Percentiles rank a stretch among this genome's conserved stretches.
Evolutionary conservation across 352 stramenopile species (phyloP).

Genomic region (Pythium volutum): DNA sequence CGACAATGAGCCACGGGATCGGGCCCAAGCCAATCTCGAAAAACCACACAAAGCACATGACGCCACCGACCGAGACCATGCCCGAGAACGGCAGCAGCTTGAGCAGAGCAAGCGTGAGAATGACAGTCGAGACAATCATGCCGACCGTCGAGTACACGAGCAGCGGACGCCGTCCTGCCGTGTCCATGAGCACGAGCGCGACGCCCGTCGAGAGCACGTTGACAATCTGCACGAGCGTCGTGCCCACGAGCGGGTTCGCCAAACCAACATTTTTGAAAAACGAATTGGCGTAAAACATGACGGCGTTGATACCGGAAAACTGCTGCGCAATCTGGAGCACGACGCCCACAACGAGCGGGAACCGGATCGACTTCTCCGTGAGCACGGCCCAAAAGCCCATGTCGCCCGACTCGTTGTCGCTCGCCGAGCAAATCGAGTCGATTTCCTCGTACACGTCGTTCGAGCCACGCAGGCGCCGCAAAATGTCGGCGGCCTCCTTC

Average conservation of each 20-base stretch:
- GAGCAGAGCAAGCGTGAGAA: slow-evolving; percentile 41
- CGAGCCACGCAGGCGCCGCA: slow-evolving; percentile 42
- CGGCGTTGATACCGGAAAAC: slow-evolving; percentile 44
- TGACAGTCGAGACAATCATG: slow-evolving; percentile 39
- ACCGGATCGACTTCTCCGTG: slow-evolving; percentile 34
- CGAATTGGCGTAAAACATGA: slow-evolving; percentile 50
- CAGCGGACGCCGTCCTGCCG: slow-evolving; percentile 36
- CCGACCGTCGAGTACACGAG: slow-evolving; percentile 42
- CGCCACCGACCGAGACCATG: slow-evolving; percentile 42
- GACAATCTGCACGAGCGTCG: slow-evolving; percentile 34
- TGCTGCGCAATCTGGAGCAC: slow-evolving; percentile 40
- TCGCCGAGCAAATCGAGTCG: slow-evolving; percentile 47
- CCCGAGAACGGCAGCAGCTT: slow-evolving; percentile 40
- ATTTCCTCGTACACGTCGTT: slow-evolving; percentile 50
- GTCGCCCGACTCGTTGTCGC: slow-evolving; percentile 43
- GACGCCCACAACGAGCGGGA: slow-evolving; percentile 38
- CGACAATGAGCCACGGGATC: slow-evolving; percentile 92
- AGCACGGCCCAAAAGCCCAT: slow-evolving; percentile 45
- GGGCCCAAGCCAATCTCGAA: slow-evolving; percentile 60
- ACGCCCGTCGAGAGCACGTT: slow-evolving; percentile 50
- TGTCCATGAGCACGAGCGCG: slow-evolving; percentile 46
- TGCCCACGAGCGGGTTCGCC: slow-evolving; percentile 35
- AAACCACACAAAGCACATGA: slow-evolving; percentile 55
- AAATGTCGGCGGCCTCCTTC: slow-evolving; percentile 41
- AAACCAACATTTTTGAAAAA: slow-evolving; percentile 45